Base-by-base conservation (phyloP, 1,284 basidiomycete species). In the Thelephora terrestris region DNA sequence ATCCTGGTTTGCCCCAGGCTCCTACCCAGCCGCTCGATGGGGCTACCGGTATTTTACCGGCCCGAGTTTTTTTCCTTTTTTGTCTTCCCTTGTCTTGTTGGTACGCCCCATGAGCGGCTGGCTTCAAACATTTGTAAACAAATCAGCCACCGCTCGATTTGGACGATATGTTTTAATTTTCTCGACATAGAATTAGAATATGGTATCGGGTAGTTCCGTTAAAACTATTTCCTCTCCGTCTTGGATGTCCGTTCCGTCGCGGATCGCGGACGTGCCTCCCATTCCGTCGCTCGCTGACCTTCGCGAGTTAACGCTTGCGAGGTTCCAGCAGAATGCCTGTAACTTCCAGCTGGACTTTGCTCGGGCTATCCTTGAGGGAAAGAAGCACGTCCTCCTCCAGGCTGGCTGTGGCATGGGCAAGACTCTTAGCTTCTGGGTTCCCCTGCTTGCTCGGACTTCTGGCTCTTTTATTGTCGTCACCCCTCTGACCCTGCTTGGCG, bases 391-490 rank as follows among this genome's bases (percentile, higher is more conserved):
- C 2, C 51, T 47, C 9, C 52, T 63, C 18, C 18, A 39, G 37
- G 56, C 60, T 2, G 52, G 53, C 0, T 64, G 60, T 0, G 61
- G 63, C 0, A 53, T 56, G 0, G 63, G 62, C 1, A 65, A 65
- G 46, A 63, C 60, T 1, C 48, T 64, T 0, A 57, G 61, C 4
- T 64, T 64, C 47, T 65, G 60, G 58, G 56, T 65, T 20, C 61
- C 61, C 1, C 52, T 64, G 0, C 50, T 65, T 1, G 62, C 62
- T 46, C 40, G 52, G 7, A 46, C 53, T 7, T 40, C 53, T 9
- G 58, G 61, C 3, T 62, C 63, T 6, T 51, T 54, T 14, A 49
- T 64, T 12, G 45, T 64, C 1, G 52, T 65, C 9, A 62, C 58
- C 0, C 57, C 62, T 2, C 51, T 64, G 3, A 64, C 61, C 43